A percentile compares a stretch with the other conserved stretches of the same genome.
phyloP scores from a whole-genome alignment of 78 protist genomes.

The Planoprotostelium fungivorum region DNA sequence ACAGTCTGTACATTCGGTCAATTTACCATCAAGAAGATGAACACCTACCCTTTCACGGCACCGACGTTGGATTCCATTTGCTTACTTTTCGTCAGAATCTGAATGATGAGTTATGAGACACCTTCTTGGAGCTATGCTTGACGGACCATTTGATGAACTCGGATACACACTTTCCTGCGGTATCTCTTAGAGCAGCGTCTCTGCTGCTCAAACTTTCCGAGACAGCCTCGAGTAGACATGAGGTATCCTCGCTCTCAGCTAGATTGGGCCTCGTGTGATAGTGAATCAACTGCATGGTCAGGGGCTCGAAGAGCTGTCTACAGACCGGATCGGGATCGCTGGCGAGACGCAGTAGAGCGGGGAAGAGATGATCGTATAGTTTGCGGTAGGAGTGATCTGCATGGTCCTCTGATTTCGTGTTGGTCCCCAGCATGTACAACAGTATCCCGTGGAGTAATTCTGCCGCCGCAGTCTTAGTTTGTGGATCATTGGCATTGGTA shows the following conservation, averaged over 20 bases:
- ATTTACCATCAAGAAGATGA: background rate
- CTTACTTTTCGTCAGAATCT: slow-evolving; percentile 39
- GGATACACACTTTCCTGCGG: slow-evolving; percentile 44
- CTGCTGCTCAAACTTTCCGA: background rate
- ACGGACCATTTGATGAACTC: slow-evolving; percentile 67
- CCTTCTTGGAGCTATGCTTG: slow-evolving; percentile 13
- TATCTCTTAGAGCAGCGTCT: slow-evolving; percentile 63
- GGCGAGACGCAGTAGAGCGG: slow-evolving; percentile 53
- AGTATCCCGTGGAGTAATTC: slow-evolving; percentile 78
- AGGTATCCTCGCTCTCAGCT: slow-evolving; percentile 41
- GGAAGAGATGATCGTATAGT: slow-evolving; percentile 51
- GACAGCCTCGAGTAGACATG: slow-evolving; percentile 61
- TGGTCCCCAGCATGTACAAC: slow-evolving; percentile 56
- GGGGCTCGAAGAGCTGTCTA: slow-evolving; percentile 66
- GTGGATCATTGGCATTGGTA: slow-evolving; percentile 41
- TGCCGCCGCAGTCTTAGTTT: slow-evolving; percentile 73
- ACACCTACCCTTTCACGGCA: background rate
- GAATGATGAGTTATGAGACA: slow-evolving; percentile 11
- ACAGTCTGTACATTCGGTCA: slow-evolving; percentile 10
- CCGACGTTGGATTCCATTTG: background rate
- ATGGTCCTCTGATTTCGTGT: slow-evolving; percentile 12
- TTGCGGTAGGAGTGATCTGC: background rate
- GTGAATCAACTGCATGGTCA: slow-evolving; percentile 69
- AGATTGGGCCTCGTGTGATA: slow-evolving; percentile 52
- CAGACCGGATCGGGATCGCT: slow-evolving; percentile 74